These are phyloP conservation scores for Xerocomus minutiporus DNA, from an alignment of 1,284 basidiomycete genomes.

Conservation along the genomic window DNA sequence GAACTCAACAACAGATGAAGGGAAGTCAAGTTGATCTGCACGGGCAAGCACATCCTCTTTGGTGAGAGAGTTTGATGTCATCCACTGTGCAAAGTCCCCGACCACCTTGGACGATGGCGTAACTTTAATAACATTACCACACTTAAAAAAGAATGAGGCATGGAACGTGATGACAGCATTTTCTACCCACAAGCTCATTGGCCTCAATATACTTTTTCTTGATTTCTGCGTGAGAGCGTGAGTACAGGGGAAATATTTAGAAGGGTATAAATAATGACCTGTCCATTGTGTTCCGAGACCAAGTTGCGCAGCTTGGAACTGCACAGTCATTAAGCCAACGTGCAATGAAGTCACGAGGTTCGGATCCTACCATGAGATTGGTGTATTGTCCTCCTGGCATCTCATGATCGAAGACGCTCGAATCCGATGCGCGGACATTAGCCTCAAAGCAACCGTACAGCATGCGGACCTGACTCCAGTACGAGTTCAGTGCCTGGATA, in stretches of 20 bases:
- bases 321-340: constrained; percentile 23
- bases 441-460: constrained; percentile 98
- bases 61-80: constrained; percentile 91
- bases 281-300: constrained; percentile 98
- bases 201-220: constrained; percentile 99
- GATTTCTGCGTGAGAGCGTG: constrained; percentile 59
- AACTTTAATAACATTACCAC: constrained; percentile 98
- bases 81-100: constrained; percentile 98
- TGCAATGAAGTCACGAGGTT: constrained; percentile 10
- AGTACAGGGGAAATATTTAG: constrained; percentile 4
- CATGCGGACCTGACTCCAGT: constrained; percentile 97
- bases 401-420: constrained; percentile 98
- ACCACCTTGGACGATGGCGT: constrained; percentile 99
- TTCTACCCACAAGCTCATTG: constrained; percentile 72
- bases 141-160: constrained; percentile 43
- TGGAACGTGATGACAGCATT: constrained; percentile 10
- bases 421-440: constrained; percentile 95
- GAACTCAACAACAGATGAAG: constrained; percentile 92
- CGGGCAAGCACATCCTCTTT: constrained; percentile 84
- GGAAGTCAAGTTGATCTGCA: constrained; percentile 94
- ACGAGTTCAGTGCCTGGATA: constrained; percentile 95
- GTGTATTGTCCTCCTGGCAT: constrained; percentile 99
- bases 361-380: constrained; percentile 73
- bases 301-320: constrained; percentile 98
- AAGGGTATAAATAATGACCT: constrained; percentile 39